These are phyloP conservation scores for Fomes fomentarius DNA, from an alignment of 1,284 basidiomycete genomes.

Conservation along the genomic window DNA sequence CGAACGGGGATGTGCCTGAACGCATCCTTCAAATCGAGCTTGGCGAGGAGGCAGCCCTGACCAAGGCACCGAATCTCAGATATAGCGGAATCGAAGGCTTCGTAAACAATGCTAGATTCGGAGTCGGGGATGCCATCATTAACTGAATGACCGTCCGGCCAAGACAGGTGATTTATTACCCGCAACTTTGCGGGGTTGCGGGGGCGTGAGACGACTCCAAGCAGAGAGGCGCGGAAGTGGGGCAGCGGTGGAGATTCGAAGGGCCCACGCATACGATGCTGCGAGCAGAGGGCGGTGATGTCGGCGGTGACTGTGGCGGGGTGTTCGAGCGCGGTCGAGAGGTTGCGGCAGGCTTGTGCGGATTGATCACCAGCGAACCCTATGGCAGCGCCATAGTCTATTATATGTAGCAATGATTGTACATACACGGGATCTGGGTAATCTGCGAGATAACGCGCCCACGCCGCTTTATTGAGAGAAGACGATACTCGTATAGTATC, in stretches of 20 bases:
- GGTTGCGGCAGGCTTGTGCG: conserved; percentile 3
- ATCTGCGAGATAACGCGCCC: conserved; percentile 5
- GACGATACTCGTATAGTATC: neutral
- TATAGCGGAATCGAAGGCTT: conserved; percentile 18
- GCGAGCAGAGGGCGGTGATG: conserved; percentile 1
- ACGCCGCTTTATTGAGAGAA: neutral
- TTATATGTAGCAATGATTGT: conserved; percentile 9
- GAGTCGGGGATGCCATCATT: conserved; percentile 42
- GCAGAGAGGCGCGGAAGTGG: conserved; percentile 30
- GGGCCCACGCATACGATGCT: conserved; percentile 25
- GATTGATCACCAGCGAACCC: neutral
- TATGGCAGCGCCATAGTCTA: conserved; percentile 2
- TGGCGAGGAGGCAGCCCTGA: conserved; percentile 36
- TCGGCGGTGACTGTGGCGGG: conserved; percentile 7
- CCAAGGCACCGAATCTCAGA: conserved; percentile 25
- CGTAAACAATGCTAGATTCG: conserved; percentile 36
- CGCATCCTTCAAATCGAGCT: conserved; percentile 42
- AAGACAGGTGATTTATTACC: conserved; percentile 42
- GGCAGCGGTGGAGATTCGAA: conserved; percentile 30
- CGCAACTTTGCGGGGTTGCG: conserved; percentile 34
- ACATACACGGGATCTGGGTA: conserved; percentile 10
- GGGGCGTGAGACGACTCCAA: conserved; percentile 30
- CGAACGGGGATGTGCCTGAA: conserved; percentile 40
- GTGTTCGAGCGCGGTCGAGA: conserved; percentile 1
- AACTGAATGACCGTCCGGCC: conserved; percentile 38